A percentile compares a stretch with the other conserved stretches of the same genome.
Conservation (phyloP, 305 asterid species). For the Plantago rigida region DNA sequence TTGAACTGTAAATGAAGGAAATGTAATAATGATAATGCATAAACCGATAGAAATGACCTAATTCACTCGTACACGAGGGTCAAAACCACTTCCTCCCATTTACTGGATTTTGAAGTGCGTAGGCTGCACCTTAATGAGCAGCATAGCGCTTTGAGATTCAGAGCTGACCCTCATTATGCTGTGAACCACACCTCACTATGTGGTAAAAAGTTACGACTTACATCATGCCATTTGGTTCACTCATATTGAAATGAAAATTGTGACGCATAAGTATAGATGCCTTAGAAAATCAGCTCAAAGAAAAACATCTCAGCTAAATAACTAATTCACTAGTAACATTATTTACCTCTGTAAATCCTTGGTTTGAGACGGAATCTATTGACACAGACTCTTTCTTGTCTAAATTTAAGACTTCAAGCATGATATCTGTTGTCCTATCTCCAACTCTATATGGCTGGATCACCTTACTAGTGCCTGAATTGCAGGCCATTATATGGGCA, state of each 20-base stretch:
- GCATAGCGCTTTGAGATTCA: no score
- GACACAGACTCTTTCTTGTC: slow-evolving; percentile 69
- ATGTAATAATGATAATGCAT: no score
- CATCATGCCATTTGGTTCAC: neutral
- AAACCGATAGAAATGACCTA: no score
- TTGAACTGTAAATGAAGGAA: no score
- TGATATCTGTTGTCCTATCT: slow-evolving; percentile 50
- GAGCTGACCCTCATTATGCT: no score
- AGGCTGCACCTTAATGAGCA: no score
- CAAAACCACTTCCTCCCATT: no score
- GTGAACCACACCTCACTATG: no score
- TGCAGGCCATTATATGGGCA: slow-evolving; percentile 17
- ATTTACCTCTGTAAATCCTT: slow-evolving; percentile 74
- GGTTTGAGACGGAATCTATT: slow-evolving; percentile 71
- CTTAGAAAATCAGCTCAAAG: slow-evolving; percentile 13
- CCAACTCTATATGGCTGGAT: slow-evolving; percentile 67
- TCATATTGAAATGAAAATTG: neutral
- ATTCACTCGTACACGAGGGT: no score
- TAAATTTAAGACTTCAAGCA: slow-evolving; percentile 79
- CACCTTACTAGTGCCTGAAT: slow-evolving; percentile 63
- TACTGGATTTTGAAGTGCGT: no score
- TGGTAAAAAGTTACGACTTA: neutral
- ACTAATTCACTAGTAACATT: no score
- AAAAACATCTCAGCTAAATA: slow-evolving; percentile 8
- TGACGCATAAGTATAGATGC: slow-evolving; percentile 5